phyloP scores from a whole-genome alignment of 2,329 filamentous ascomycete genomes.

The Epichloe scottii region DNA sequence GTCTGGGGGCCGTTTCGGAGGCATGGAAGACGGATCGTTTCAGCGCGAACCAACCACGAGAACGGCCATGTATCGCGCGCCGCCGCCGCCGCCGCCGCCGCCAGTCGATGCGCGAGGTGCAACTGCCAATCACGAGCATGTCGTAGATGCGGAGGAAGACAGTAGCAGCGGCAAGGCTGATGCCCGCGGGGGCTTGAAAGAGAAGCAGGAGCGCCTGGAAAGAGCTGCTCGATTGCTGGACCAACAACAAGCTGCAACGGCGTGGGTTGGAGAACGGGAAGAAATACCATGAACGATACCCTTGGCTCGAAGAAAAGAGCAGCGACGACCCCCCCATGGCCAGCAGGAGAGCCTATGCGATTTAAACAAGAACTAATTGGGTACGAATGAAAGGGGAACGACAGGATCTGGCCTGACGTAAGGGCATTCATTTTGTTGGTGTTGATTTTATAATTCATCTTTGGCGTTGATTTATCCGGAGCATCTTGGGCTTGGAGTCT shows the following conservation, averaged over 20 bases:
- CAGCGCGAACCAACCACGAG: slow-evolving; percentile 10
- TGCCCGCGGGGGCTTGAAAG: slow-evolving; percentile 16
- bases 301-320: neutral
- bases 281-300: neutral
- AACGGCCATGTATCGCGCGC: slow-evolving; percentile 25
- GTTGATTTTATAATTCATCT: too few species aligned
- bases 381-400: too few species aligned
- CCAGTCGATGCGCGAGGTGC: slow-evolving; percentile 6
- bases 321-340: neutral
- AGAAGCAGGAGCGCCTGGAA: slow-evolving; percentile 26
- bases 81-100: slow-evolving; percentile 4
- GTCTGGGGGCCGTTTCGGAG: slow-evolving; percentile 7
- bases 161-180: slow-evolving; percentile 12
- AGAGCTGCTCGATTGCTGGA: slow-evolving; percentile 27
- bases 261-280: neutral
- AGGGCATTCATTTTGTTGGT: too few species aligned
- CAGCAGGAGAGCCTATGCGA: too few species aligned
- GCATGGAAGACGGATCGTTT: slow-evolving; percentile 4
- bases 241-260: slow-evolving; percentile 8
- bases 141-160: slow-evolving; percentile 12
- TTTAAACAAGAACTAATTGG: too few species aligned
- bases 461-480: neutral
- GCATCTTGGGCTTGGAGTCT: neutral
- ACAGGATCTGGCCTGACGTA: too few species aligned
- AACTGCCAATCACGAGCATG: slow-evolving; percentile 10